These are phyloP conservation scores for Discostella stelligeroides DNA, from an alignment of 108 stramenopile species.

Conservation along the genomic window DNA sequence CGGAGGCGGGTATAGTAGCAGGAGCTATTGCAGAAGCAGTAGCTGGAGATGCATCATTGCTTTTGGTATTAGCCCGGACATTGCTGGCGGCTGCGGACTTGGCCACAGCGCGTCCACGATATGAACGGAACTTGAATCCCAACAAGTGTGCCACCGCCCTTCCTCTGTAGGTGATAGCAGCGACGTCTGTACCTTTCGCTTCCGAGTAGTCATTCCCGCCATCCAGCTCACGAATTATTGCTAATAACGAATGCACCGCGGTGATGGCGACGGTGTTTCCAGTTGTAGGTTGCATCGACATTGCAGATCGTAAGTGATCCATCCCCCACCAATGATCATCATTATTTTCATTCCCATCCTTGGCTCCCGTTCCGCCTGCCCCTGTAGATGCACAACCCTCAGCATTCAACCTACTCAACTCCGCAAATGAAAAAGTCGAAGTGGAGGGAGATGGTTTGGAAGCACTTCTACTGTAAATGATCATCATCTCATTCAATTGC, in stretches of 20 bases:
- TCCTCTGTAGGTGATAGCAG: not conserved
- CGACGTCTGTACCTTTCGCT: not conserved
- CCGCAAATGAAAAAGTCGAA: conserved; percentile 10
- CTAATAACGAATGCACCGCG: conserved; percentile 38
- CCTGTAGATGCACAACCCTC: not conserved
- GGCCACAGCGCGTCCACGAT: conserved; percentile 25
- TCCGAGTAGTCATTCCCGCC: not conserved
- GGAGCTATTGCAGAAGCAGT: not conserved
- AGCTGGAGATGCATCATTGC: conserved; percentile 2
- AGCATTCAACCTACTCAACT: not conserved
- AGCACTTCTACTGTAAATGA: not conserved
- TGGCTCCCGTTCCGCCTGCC: not conserved
- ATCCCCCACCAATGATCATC: conserved; percentile 6
- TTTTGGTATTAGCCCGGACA: not conserved
- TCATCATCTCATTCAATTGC: conserved; percentile 31
- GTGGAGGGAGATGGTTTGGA: not conserved
- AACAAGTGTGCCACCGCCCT: conserved; percentile 73
- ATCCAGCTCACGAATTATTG: conserved; percentile 58
- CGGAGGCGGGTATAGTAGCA: conserved; percentile 1
- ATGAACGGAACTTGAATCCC: conserved; percentile 80
- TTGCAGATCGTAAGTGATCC: conserved; percentile 7
- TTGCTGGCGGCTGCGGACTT: conserved; percentile 6
- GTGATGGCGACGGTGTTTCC: not conserved
- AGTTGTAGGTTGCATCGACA: not conserved
- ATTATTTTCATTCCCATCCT: not conserved